Evolutionary conservation across 1,139 yeast genomes (phyloP).

Genomic region (Pichia cactophila): DNA sequence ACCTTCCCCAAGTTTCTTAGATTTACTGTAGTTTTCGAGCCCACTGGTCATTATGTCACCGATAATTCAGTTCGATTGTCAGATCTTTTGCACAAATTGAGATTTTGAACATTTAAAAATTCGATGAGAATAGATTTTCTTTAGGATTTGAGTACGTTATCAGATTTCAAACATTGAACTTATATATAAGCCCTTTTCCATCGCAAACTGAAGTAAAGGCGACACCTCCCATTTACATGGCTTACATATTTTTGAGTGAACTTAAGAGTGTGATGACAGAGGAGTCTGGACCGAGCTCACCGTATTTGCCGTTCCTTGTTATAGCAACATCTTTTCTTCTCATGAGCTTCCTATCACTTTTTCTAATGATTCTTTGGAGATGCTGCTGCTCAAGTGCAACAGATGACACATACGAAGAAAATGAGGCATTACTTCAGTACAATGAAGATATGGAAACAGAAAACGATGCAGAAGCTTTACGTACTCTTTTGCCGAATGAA

Average conservation of each 20-base stretch:
- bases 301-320: slow-evolving; percentile 16
- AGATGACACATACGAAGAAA: slow-evolving; percentile 21
- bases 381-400: slow-evolving; percentile 13
- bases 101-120: no score
- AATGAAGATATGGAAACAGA: slow-evolving; percentile 48
- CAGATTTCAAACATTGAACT: no score
- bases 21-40: slow-evolving; percentile 31
- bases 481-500: slow-evolving; percentile 59
- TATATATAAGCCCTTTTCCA: no score
- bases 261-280: neutral
- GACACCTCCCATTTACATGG: neutral
- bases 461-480: slow-evolving; percentile 53
- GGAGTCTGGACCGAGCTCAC: slow-evolving; percentile 3
- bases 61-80: no score
- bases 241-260: neutral
- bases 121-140: no score
- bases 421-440: slow-evolving; percentile 50
- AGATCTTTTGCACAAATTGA: no score
- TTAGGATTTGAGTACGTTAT: no score
- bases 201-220: no score
- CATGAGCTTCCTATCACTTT: slow-evolving; percentile 12
- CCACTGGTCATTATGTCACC: slow-evolving; percentile 2
- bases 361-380: slow-evolving; percentile 12
- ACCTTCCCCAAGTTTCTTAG: slow-evolving; percentile 95
- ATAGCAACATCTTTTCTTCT: slow-evolving; percentile 19